These are phyloP conservation scores for Wickerhamomyces chambardii DNA, from an alignment of 805 yeast genomes.

Conservation along the genomic window DNA sequence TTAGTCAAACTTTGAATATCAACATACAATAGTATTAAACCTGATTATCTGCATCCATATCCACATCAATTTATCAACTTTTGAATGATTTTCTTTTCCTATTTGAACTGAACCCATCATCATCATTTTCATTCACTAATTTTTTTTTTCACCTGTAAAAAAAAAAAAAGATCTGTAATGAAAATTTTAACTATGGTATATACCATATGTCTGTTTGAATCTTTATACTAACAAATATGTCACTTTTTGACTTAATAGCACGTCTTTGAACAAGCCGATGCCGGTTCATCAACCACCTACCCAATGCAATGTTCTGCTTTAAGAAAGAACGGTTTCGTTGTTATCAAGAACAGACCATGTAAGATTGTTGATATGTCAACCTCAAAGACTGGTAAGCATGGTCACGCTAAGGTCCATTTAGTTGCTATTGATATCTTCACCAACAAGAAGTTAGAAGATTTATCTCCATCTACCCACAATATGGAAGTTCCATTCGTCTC, in stretches of 20 bases:
- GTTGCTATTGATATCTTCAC: conserved; percentile 99
- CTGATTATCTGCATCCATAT: no score
- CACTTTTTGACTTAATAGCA: conserved; percentile 38
- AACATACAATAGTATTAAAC: no score
- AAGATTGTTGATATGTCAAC: conserved; percentile 99
- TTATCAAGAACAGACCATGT: conserved; percentile 98
- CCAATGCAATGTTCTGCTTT: conserved; percentile 99
- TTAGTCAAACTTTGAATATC: no score
- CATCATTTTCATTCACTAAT: no score
- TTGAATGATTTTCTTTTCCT: no score
- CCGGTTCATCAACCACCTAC: conserved; percentile 97
- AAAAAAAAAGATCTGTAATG: no score
- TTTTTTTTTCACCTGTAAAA: no score
- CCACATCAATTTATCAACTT: no score
- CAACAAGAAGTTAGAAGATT: conserved; percentile 98
- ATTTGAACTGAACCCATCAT: no score
- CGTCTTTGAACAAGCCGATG: conserved; percentile 95
- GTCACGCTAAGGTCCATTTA: conserved; percentile 99
- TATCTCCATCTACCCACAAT: conserved; percentile 99
- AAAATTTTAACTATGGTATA: no score
- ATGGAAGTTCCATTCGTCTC: conserved; percentile 98
- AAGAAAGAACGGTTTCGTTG: conserved; percentile 99
- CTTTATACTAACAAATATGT: conserved; percentile 5
- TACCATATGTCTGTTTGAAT: no score
- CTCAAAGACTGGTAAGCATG: conserved; percentile 99